phyloP scores from a whole-genome alignment of 2,329 filamentous ascomycete genomes.

The Hirsutella rhossiliensis region DNA sequence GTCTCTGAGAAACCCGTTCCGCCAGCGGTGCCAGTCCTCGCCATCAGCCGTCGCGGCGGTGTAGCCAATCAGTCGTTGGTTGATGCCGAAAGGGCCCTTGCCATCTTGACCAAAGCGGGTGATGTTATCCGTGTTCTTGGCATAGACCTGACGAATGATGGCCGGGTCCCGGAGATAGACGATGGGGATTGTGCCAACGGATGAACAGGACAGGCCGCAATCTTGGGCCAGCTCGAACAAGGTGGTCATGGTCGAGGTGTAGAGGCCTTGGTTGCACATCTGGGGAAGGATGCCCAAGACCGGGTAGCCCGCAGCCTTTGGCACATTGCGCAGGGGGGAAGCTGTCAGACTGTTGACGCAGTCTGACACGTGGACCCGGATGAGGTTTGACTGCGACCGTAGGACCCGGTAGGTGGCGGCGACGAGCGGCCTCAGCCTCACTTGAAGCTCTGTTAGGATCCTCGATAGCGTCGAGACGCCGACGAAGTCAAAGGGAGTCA shows the following conservation, averaged over 20 bases:
- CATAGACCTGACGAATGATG: conserved; percentile 2
- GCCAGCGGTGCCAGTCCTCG: conserved; percentile 3
- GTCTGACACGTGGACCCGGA: background rate
- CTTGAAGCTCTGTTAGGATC: background rate
- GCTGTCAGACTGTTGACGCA: background rate
- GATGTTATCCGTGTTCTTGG: background rate
- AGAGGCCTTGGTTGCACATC: conserved; percentile 2
- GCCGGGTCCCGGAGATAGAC: conserved; percentile 1
- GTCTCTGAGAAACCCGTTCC: conserved; percentile 1
- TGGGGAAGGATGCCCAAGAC: conserved; percentile 1
- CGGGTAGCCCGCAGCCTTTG: background rate
- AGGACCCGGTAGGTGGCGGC: background rate
- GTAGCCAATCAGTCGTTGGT: background rate
- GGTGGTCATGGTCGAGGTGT: background rate
- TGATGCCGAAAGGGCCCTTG: conserved; percentile 1
- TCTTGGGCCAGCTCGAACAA: conserved; percentile 1
- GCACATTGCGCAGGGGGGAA: background rate
- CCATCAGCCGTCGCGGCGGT: conserved; percentile 3
- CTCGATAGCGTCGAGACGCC: background rate
- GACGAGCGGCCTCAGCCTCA: background rate
- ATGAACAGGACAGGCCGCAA: conserved; percentile 1
- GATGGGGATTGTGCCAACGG: background rate
- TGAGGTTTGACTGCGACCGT: background rate
- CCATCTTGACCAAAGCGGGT: conserved; percentile 1
- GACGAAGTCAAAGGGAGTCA: background rate